These are phyloP conservation scores for Ambispora gerdemannii DNA, from an alignment of 192 early-diverging fungal genomes.

Conservation along the genomic window DNA sequence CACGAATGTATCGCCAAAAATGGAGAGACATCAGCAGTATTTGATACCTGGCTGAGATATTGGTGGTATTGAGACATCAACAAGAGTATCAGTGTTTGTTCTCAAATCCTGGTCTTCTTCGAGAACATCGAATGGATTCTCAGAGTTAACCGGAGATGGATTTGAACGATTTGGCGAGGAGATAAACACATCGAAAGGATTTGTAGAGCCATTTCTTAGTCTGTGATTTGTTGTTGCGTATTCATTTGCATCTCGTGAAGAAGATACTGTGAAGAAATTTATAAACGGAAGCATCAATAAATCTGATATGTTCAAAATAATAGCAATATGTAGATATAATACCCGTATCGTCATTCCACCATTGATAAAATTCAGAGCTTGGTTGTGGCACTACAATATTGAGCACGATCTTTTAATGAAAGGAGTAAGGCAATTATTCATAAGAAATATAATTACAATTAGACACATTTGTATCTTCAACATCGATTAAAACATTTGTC, in stretches of 20 bases:
- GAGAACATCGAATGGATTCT: not conserved
- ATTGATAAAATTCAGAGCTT: constrained; percentile 49
- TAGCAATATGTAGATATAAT: not conserved
- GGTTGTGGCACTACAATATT: constrained; percentile 44
- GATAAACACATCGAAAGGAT: not conserved
- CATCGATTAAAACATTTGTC: constrained; percentile 13
- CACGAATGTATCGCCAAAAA: not conserved
- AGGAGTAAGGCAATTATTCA: no score
- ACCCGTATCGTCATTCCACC: constrained; percentile 51
- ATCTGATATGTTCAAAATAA: not conserved
- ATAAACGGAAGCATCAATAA: not conserved
- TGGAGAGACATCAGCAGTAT: not conserved
- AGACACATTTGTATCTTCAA: not conserved
- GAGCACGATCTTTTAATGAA: not conserved
- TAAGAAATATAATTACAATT: no score
- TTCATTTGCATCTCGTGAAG: not conserved
- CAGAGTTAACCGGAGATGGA: not conserved
- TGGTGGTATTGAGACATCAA: not conserved
- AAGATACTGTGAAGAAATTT: not conserved
- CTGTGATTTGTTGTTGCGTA: not conserved
- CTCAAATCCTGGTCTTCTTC: no score
- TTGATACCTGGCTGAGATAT: not conserved
- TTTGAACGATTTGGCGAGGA: not conserved
- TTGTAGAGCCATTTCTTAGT: no score
- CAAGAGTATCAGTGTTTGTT: not conserved